Conservation (phyloP, 139 green algal species). For the Chlamydomonas schloesseri region DNA sequence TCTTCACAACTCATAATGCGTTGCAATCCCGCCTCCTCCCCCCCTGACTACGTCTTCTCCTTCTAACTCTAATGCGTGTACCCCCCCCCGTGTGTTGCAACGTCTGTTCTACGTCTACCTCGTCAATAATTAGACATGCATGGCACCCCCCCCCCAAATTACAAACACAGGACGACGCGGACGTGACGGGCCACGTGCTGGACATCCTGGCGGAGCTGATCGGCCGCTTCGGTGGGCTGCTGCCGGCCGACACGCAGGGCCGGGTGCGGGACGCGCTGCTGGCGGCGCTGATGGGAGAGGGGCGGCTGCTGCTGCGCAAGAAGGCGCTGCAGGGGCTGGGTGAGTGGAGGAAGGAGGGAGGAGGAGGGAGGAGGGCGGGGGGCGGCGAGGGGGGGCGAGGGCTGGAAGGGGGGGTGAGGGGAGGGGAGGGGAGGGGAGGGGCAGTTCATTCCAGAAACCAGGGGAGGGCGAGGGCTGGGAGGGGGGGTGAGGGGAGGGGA, state of each 20-base stretch:
- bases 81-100: too few relatives aligned
- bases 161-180: slow-evolving; percentile 59
- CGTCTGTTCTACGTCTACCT: too few relatives aligned
- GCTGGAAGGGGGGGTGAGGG: neutral
- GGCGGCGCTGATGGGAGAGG: slow-evolving; percentile 71
- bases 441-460: too few relatives aligned
- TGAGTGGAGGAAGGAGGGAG: slow-evolving; percentile 35
- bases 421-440: neutral
- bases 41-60: too few relatives aligned
- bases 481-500: neutral
- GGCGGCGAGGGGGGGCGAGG: neutral
- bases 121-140: too few relatives aligned
- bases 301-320: slow-evolving; percentile 79
- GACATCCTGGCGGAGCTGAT: slow-evolving; percentile 85
- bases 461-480: too few relatives aligned
- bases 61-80: too few relatives aligned
- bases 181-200: slow-evolving; percentile 69
- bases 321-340: slow-evolving; percentile 70
- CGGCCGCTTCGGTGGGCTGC: slow-evolving; percentile 70
- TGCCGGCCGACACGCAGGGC: slow-evolving; percentile 55
- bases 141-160: neutral
- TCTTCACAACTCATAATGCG: too few relatives aligned
- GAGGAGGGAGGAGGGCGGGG: neutral
- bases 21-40: neutral
- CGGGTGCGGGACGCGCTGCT: slow-evolving; percentile 74